Evolutionary conservation across 352 stramenopile species (phyloP), one percentile per base, ranked within the genome.

Genomic region (Phytophthora multivora): DNA sequence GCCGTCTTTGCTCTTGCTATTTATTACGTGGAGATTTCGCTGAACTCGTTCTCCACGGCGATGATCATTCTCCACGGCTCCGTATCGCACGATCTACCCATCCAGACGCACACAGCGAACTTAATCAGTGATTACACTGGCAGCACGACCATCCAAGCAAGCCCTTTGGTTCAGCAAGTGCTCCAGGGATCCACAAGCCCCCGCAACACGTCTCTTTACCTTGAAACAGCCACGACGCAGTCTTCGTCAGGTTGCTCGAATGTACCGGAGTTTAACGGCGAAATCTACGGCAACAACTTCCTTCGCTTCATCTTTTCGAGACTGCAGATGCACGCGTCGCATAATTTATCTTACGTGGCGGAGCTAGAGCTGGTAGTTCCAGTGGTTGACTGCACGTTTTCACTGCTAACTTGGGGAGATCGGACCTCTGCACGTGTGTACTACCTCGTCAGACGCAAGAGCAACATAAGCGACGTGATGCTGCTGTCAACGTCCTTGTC

Each of bases 301-400:
- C 30, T 71, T 5, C 61, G 70, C 1, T 60, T 51, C 4, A 38
- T 63, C 2, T 67, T 67, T 11, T 39, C 51, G 6, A 56, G 23
- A 15, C 12, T 79, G 0, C 36, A 68, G 7, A 41, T 35, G 4
- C 13, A 65, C 3, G 28, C 49, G 1, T 41, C 25, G n/a, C 54
- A 69, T 25, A 62, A 68, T 30, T 45, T 79, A 25, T 57, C 51
- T 4, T 59, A 63, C 26, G 53, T 76, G 19, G 41, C 53, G 3
- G 21, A 59, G 10, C 38, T 54, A 23, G 69, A 80, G n/a, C 36
- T 84, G 15, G 50, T 84, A 9, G 35, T 47, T 5, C 75, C 75
- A 0, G 33, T 84, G 18, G 40, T 80, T 12, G 71, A 77, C 53
- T 80, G 71, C 46, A 43, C 47, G 18, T 67, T 63, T 15, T 6